Evolutionary conservation across 2,329 filamentous ascomycete species (phyloP), one percentile per base, ranked within the genome.

Genomic region (Cladophialophora yegresii): DNA sequence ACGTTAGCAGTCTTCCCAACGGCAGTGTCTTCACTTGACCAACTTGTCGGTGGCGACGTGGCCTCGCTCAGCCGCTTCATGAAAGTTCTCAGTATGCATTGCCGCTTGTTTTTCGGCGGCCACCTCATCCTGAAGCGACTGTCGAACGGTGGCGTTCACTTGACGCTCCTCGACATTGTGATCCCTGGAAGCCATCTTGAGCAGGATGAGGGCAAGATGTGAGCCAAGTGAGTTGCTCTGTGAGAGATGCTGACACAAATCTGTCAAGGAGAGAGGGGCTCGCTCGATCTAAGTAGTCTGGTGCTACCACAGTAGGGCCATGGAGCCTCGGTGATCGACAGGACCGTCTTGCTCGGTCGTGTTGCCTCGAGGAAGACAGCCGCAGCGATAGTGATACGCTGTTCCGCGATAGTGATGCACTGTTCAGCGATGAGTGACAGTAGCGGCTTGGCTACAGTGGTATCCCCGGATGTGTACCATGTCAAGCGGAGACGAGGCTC

Each of bases 1-100:
- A 20, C 1, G 72, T 91, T 92, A 78, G 90, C 92, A 72, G 90
- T 87, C 20, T 26, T 30, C 66, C 13, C 16, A 43, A 43, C 28
- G 16, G 28, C 51, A 32, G 16, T 10, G 65, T 59, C 54, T 53
- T n/a, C 9, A 12, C 28, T 64, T 2, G 6, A 54, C 74, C 63
- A 69, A 81, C 78, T 78, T 76, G 65, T 83, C 80, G 0, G 81
- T 83, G 0, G 80, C 81, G 4, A 74, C 72, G 49, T 81, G 77
- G 7, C 81, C 81, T 10, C 73, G 72, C 54, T 78, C 80, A 23
- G 62, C 62, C 2, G 49, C 47, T 10, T 32, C 36, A 30, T 64
- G 56, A n/a, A 59, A 50, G 51, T 54, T 28, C 28, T 54, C 51
- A 72, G 40, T 56, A 33, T 66, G 65, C 23, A 66, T 63, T 22